Base-by-base conservation (phyloP, 1,284 basidiomycete species). In the Irpex sp. region DNA sequence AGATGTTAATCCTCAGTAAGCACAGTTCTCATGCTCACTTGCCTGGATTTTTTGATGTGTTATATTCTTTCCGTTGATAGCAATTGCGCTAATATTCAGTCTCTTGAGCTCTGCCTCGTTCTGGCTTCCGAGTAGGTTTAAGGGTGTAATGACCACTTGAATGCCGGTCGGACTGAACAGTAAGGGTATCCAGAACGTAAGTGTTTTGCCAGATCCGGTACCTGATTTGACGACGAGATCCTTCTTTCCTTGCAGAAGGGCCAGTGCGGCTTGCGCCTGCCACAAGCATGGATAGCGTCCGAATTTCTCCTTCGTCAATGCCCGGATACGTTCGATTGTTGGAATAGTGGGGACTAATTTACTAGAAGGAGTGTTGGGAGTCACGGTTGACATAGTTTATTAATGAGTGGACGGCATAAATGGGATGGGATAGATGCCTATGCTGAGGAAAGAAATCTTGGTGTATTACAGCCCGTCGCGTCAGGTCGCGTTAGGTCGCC, bases 121-220 rank as follows among this genome's bases (percentile, higher is more conserved):
- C 49, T 75, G 70, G 2, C 54, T 60, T 4, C 72, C 73, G 1
- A 74, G 66, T 1, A 71, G 61, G 56, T 72, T 74, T 3, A 74
- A 64, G 1, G 73, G 69, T 0, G 70, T 73, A 8, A 76, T 65
- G 0, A 75, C 57, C 11, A 75, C 62, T 13, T 66, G 63, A 5
- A 74, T 73, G 3, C 72, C 69, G 8, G 66, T 53, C 7, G 65
- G 58, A 6, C 65, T 53, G 59, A 73, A 73, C 1, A 75, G 62
- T 0, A 75, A 64, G 1, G 72, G 72, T 21, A 75, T 68, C 69
- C 71, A 75, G 60, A 75, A 75, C 3, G 72, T 69, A 0, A 75
- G 61, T 1, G 71, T 74, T 58, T 75, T 75, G 0, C 73, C 74
- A 0, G 68, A 66, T 0, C 74, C 72, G 0, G 71, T 75, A 0